Base-by-base conservation (phyloP, 345 rosid genomes). In the Diplotaxis tenuifolia region DNA sequence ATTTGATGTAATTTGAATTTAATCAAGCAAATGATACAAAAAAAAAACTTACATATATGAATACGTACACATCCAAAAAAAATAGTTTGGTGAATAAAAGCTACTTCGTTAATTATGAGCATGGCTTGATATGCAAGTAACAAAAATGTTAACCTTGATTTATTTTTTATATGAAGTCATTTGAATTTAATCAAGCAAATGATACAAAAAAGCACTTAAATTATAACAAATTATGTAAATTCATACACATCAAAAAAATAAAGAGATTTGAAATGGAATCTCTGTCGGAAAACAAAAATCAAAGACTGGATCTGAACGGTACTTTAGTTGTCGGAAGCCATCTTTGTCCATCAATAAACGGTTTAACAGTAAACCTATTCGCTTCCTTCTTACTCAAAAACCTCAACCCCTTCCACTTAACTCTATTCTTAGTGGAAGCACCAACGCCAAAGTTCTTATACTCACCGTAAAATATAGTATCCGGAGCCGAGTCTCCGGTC, bases 381-480 rank as follows among this genome's bases (percentile, higher is more conserved):
- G 87, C 92, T 63, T 75, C 76, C 32, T 82, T 86, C 3, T 7
- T 54, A 59, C 68, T 66, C 22, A 82, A 79, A 42, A 19, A 65
- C 72, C 76, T 86, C 75, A 89, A 67, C 2, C 92, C 92, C 84
- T 81, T 87, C 96, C 92, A 89, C 57, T 86, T 87, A 55, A 89
- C 92, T 19, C 92, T 79, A 25, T 81, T 63, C 68, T 77, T 87
- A 1, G 84, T 87, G 27, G 76, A 64, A 0, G 90, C 56, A 32
- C 92, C 96, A 0, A 84, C 57, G 0, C 96, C 96, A 2, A 20
- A 67, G 25, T 89, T 89, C 80, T 70, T 55, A 76, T 75, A 86
- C 75, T 89, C 92, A 4, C 88, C 81, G 20, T 89, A 89, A 74
- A 62, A 87, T 15, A 86, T 89, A 19, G 92, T 89, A 25, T 71